Evolutionary conservation across 2,329 filamentous ascomycete genomes (phyloP).

Genomic region (Neonectria neomacrospora): DNA sequence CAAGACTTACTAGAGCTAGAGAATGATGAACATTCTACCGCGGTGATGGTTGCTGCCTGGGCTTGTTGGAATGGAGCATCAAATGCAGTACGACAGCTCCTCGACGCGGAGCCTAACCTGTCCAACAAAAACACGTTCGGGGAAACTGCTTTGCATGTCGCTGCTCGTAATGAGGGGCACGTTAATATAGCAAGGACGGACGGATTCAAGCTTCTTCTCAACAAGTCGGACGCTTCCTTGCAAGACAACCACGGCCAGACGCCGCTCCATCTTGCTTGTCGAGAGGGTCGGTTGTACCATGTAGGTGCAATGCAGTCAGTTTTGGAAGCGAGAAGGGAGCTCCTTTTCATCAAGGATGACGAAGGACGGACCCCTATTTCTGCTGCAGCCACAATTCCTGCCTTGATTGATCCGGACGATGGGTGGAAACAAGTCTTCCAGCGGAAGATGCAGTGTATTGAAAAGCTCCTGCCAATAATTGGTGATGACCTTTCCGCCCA

Average conservation of each 20-base stretch:
- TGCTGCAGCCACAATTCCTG: background rate
- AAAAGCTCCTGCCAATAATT: background rate
- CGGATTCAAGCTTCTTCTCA: conserved; percentile 1
- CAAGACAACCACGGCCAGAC: conserved; percentile 1
- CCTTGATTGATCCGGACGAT: background rate
- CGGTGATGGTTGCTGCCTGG: conserved; percentile 4
- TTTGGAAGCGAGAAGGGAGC: background rate
- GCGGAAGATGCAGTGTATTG: background rate
- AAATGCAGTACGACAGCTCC: background rate
- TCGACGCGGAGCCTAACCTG: background rate
- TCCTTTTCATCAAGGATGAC: background rate
- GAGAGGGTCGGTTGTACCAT: background rate
- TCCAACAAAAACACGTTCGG: background rate
- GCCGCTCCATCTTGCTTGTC: background rate
- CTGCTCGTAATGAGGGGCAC: background rate
- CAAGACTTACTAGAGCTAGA: background rate
- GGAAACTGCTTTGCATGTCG: background rate
- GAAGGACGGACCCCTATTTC: background rate
- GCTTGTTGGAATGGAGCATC: conserved; percentile 6
- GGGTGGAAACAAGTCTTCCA: background rate
- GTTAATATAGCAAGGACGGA: background rate
- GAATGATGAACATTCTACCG: background rate
- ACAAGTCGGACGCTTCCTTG: background rate
- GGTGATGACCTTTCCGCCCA: background rate
- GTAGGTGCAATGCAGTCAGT: background rate